Evolutionary conservation across 805 yeast genomes (phyloP).

Genomic region (Saccharomycopsis guyanensis): DNA sequence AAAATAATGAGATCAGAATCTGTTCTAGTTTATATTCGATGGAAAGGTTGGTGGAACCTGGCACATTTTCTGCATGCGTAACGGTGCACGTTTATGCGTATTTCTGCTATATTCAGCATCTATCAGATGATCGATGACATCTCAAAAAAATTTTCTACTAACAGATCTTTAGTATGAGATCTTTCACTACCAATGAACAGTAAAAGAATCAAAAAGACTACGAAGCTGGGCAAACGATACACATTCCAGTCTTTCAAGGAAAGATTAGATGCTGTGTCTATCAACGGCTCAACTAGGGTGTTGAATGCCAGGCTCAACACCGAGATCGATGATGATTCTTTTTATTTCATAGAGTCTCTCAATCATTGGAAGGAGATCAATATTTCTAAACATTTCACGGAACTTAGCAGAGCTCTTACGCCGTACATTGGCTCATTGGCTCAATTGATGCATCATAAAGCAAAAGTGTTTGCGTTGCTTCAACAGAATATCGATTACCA

Average conservation of each 20-base stretch:
- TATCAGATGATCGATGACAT: no score
- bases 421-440: constrained; percentile 63
- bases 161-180: no score
- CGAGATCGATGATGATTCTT: constrained; percentile 63
- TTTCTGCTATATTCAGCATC: no score
- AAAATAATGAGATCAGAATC: no score
- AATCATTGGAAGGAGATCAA: constrained; percentile 88
- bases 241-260: constrained; percentile 75
- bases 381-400: constrained; percentile 61
- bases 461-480: constrained; percentile 49
- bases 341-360: constrained; percentile 71
- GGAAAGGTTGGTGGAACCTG: no score
- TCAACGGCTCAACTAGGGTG: constrained; percentile 44
- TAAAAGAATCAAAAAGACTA: constrained; percentile 34
- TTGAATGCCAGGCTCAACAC: constrained; percentile 26
- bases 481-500: constrained; percentile 39
- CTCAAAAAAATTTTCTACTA: neutral
- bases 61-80: no score
- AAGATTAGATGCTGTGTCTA: constrained; percentile 72
- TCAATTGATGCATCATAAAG: constrained; percentile 67
- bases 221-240: constrained; percentile 50
- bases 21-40: no score
- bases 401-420: constrained; percentile 50
- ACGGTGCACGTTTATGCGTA: neutral
- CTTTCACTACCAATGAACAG: no score